Evolutionary conservation across 2,329 filamentous ascomycete genomes (phyloP), one percentile per base, ranked within the genome.

Genomic region (Alternaria infectoria): DNA sequence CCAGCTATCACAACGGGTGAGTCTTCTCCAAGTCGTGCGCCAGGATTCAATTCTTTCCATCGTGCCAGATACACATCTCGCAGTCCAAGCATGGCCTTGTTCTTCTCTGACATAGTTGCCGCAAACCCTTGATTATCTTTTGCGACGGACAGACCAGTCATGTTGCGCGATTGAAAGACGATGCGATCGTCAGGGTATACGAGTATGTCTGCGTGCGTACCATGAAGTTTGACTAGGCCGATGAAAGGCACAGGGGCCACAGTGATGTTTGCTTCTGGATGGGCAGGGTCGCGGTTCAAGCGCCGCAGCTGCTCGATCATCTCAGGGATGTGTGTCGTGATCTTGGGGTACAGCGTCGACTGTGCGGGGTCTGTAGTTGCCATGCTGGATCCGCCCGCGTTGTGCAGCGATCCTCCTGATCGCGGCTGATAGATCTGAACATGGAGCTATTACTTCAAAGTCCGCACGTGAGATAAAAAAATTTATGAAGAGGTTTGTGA

Each of bases 181-280:
- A 77, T 70, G 12, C 21, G 65, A 17, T 74, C 32, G 46, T 73
- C 61, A 10, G 26, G 36, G 36, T 69, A 56, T 30, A 78, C 46
- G 5, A 77, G 64, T 6, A 79, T 76, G 46, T 77, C 75, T 30
- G 71, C 71, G 43, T 77, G 77, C 1, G 74, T 77, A 25, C 77
- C 76, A 58, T 78, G 77, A 15, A 79, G 66, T 30, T 78, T 80
- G 44, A 76, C 69, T 8, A 70, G 77, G 40, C 74, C 77, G 2
- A 71, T 26, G 3, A 79, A 67, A 9, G 68, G 66, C 8, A 76
- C 69, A 2, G 69, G 59, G 2, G 52, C 40, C 12, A 69, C 23
- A n/a, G 11, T 25, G 1, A 17, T 47, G 3, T 68, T 49, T 13
- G 51, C 5, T 6, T 70, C 60, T 6, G 59, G 61, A 2, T 54